phyloP scores from a whole-genome alignment of 805 yeast species.

The Hanseniaspora meyeri region DNA sequence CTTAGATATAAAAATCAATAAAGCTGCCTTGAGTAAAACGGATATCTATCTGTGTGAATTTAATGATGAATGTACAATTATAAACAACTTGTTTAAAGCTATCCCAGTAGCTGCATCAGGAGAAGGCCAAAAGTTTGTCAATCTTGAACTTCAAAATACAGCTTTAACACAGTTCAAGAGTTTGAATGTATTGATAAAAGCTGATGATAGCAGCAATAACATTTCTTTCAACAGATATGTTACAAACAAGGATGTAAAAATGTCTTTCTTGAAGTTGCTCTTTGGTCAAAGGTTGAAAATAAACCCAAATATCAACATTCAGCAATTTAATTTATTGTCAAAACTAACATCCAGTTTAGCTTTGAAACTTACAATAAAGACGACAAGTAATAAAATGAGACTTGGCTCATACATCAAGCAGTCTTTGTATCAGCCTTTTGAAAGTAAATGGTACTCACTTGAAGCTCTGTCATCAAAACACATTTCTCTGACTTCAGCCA shows the following conservation, averaged over 20 bases:
- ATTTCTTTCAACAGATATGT: slow-evolving; percentile 15
- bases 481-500: slow-evolving; percentile 18
- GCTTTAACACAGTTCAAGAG: slow-evolving; percentile 22
- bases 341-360: slow-evolving; percentile 3
- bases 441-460: slow-evolving; percentile 63
- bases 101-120: slow-evolving; percentile 12
- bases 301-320: slow-evolving; percentile 14
- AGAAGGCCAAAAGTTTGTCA: slow-evolving; percentile 3
- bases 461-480: slow-evolving; percentile 33
- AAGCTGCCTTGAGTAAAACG: background rate
- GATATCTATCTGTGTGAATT: background rate
- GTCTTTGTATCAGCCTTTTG: slow-evolving; percentile 49
- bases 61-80: background rate
- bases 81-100: background rate
- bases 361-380: slow-evolving; percentile 8
- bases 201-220: slow-evolving; percentile 18
- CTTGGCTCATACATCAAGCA: slow-evolving; percentile 63
- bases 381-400: background rate
- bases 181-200: slow-evolving; percentile 30
- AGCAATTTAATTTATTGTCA: background rate
- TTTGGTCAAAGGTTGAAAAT: slow-evolving; percentile 13
- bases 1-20: background rate
- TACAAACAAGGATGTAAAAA: slow-evolving; percentile 1
- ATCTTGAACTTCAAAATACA: background rate
- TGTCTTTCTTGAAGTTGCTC: background rate